These are phyloP conservation scores for Xanthoconium purpureum DNA, from an alignment of 768 basidiomycete genomes.

Conservation along the genomic window DNA sequence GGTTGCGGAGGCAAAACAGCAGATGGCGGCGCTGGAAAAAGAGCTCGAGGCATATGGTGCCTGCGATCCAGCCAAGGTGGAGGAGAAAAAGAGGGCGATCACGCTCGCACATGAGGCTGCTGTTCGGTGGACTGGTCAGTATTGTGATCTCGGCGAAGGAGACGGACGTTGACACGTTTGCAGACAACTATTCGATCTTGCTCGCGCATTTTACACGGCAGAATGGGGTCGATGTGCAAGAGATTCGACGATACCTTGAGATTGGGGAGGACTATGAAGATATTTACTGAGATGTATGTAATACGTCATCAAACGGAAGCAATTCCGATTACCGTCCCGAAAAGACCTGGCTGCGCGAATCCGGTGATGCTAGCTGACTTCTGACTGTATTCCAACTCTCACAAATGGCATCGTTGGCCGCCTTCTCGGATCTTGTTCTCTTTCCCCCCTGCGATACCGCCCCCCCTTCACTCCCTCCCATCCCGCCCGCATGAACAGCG, in stretches of 20 bases:
- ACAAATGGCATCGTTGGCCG: slow-evolving; percentile 5
- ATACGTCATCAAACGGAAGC: slow-evolving; percentile 14
- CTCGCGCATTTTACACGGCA: slow-evolving; percentile 65
- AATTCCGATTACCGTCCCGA: slow-evolving; percentile 13
- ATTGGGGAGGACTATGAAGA: slow-evolving; percentile 78
- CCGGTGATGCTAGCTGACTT: slow-evolving; percentile 10
- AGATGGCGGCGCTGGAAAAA: slow-evolving; percentile 49
- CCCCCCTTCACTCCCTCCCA: neutral
- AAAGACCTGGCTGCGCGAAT: slow-evolving; percentile 19
- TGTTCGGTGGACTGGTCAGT: slow-evolving; percentile 84
- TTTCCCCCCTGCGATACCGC: slow-evolving; percentile 2
- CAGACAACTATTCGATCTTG: slow-evolving; percentile 71
- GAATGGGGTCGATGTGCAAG: slow-evolving; percentile 52
- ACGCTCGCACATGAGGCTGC: slow-evolving; percentile 81
- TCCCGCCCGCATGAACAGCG: slow-evolving; percentile 1
- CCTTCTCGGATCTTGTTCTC: slow-evolving; percentile 3
- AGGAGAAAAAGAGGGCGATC: slow-evolving; percentile 70
- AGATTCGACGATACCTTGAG: slow-evolving; percentile 64
- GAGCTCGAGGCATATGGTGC: slow-evolving; percentile 79
- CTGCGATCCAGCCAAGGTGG: slow-evolving; percentile 79
- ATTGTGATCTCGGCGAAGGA: neutral
- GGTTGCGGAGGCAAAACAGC: slow-evolving; percentile 47
- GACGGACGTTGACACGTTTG: neutral
- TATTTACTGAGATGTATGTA: slow-evolving; percentile 40
- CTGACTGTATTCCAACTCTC: slow-evolving; percentile 21